Base-by-base conservation (phyloP, 1,284 basidiomycete species). In the Waitea zeae region DNA sequence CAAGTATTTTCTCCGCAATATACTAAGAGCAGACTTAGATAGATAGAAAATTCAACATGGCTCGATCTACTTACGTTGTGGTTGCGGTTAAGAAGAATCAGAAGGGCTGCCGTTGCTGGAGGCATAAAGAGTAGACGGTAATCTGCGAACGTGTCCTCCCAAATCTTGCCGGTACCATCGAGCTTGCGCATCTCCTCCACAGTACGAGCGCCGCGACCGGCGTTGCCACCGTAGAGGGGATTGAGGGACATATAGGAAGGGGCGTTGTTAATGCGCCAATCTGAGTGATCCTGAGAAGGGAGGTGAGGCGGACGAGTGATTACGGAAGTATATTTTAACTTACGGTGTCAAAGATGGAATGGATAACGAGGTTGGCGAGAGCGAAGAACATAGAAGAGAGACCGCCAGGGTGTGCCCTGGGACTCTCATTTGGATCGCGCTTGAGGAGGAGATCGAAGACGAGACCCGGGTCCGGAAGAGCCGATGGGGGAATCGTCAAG, bases 231-330 rank as follows among this genome's bases (percentile, higher is more conserved):
- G 46, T 87, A 90, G 17, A 88, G 54, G 0, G 81, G 82, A 5
- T 72, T 67, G 2, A 92, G 66, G 46, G 92, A 88, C 40, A 89
- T 74, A 46, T 92, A 92, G 9, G 81, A 81, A 0, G 81, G 83
- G 5, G 87, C 87, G 47, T 86, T 68, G 54, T 92, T 92, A 48
- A 83, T 76, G 44, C 62, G 66, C 29, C 9, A 15, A 17, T 30
- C 29, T 7, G 9, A 6, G 29, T 11, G 11, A 14, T 30, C 15
- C 11, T n/a, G n/a, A n/a, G n/a, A 20, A 33, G 20, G 15, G 39
- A 32, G 5, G 31, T 37, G 17, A 18, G 13, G 20, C n/a, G 36
- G n/a, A 35, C 17, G 15, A 30, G 15, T 26, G 14, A 31, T 36
- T 30, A 28, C 30, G 20, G 7, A 20, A 4, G 19, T 17, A 24